These are phyloP conservation scores for Zygoascus ofunaensis DNA, from an alignment of 805 yeast species.

Conservation along the genomic window DNA sequence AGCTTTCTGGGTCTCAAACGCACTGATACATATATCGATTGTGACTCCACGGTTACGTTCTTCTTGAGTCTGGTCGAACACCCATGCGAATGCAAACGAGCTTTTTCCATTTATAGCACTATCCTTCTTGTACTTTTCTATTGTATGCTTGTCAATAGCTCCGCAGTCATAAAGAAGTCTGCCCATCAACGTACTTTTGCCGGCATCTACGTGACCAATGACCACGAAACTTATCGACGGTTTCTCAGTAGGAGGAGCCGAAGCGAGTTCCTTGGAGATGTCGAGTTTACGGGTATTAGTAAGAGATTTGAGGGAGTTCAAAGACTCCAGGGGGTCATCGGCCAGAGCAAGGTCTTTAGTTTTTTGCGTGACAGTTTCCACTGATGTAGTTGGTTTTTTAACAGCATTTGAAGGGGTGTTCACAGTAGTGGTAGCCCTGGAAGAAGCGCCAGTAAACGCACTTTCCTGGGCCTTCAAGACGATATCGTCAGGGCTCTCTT, in stretches of 20 bases:
- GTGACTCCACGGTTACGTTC: slow-evolving; percentile 73
- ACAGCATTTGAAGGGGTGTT: neutral
- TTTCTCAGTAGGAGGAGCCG: slow-evolving; percentile 23
- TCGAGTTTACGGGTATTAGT: slow-evolving; percentile 3
- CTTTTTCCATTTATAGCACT: slow-evolving; percentile 62
- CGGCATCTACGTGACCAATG: slow-evolving; percentile 82
- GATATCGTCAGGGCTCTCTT: slow-evolving; percentile 79
- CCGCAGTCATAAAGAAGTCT: slow-evolving; percentile 58
- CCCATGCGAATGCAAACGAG: slow-evolving; percentile 79
- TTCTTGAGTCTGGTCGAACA: slow-evolving; percentile 71
- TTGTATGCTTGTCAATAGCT: slow-evolving; percentile 53
- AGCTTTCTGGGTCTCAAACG: slow-evolving; percentile 47
- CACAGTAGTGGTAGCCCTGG: neutral
- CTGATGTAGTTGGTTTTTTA: neutral
- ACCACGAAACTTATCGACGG: slow-evolving; percentile 66
- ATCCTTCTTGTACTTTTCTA: slow-evolving; percentile 55
- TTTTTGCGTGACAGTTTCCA: neutral
- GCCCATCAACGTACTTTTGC: slow-evolving; percentile 75
- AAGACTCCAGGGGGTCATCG: neutral
- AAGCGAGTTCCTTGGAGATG: neutral
- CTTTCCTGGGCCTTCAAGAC: slow-evolving; percentile 47
- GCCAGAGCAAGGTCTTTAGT: neutral
- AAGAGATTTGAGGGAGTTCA: neutral
- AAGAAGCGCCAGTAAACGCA: slow-evolving; percentile 10
- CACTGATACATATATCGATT: slow-evolving; percentile 63